Conservation (phyloP, 371 early-diverging fungal species). For the Saksenaea vasiformis region DNA sequence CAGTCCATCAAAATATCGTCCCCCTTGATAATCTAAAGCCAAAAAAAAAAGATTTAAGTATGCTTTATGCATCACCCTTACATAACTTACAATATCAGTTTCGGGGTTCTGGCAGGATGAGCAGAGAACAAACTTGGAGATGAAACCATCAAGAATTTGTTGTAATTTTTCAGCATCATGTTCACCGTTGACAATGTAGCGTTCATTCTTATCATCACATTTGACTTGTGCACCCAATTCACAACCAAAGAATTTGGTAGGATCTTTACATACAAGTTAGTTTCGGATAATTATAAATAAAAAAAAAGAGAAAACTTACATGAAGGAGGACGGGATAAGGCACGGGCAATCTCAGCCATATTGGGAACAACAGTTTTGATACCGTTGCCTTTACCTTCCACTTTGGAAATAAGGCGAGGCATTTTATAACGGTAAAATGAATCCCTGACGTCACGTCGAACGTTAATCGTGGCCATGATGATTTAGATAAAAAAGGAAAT, state of each 20-base stretch:
- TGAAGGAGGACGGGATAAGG: slow-evolving; percentile 91
- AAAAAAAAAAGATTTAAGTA: slow-evolving; percentile 6
- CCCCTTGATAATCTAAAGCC: slow-evolving; percentile 77
- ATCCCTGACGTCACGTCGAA: slow-evolving; percentile 88
- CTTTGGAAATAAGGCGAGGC: slow-evolving; percentile 91
- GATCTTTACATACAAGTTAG: slow-evolving; percentile 39
- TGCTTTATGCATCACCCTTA: background rate
- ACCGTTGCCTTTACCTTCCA: slow-evolving; percentile 99
- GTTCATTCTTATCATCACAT: slow-evolving; percentile 87
- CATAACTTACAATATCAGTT: slow-evolving; percentile 81
- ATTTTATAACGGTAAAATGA: slow-evolving; percentile 99
- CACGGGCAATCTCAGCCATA: slow-evolving; percentile 93
- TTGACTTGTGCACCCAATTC: slow-evolving; percentile 97
- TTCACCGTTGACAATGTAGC: slow-evolving; percentile 97
- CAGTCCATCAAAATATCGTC: slow-evolving; percentile 78
- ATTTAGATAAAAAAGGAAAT: slow-evolving; percentile 14
- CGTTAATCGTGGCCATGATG: slow-evolving; percentile 83
- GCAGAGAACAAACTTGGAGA: slow-evolving; percentile 97
- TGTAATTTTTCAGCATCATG: slow-evolving; percentile 94
- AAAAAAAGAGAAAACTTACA: slow-evolving; percentile 46
- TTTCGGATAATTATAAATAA: background rate
- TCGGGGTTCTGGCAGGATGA: slow-evolving; percentile 97
- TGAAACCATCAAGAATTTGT: slow-evolving; percentile 90
- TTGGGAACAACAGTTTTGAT: slow-evolving; percentile 99
- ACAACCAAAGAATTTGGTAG: slow-evolving; percentile 95